Conservation (phyloP, 1,284 basidiomycete species). For the Ustilago xerochloae region DNA sequence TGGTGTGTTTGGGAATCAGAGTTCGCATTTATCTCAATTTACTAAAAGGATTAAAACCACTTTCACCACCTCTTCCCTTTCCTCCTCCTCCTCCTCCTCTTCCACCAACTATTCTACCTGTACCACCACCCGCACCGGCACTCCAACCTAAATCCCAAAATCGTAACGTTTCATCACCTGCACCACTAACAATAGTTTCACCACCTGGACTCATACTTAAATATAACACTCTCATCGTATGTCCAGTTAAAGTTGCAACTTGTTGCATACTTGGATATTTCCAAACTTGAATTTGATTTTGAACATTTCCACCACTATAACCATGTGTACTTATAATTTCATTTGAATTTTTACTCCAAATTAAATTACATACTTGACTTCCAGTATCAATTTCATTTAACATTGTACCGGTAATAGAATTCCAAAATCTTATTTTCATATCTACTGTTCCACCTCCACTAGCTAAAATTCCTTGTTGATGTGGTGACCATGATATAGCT, state of each 20-base stretch:
- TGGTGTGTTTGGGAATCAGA: too few species aligned
- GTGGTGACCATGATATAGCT: slow-evolving; percentile 97
- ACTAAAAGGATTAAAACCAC: slow-evolving; percentile 61
- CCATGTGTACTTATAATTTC: slow-evolving; percentile 98
- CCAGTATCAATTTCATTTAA: slow-evolving; percentile 70
- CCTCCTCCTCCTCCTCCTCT: slow-evolving; percentile 42
- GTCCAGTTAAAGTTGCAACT: slow-evolving; percentile 91
- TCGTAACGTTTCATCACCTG: slow-evolving; percentile 92
- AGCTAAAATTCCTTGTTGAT: slow-evolving; percentile 88
- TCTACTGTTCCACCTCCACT: slow-evolving; percentile 97
- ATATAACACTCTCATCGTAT: slow-evolving; percentile 87
- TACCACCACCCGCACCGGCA: neutral
- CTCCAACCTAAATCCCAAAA: slow-evolving; percentile 77
- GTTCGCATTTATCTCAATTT: slow-evolving; percentile 55
- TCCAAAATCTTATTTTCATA: slow-evolving; percentile 98
- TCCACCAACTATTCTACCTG: slow-evolving; percentile 60
- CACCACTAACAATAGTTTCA: slow-evolving; percentile 96
- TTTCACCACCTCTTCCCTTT: slow-evolving; percentile 28
- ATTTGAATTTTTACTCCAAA: slow-evolving; percentile 92
- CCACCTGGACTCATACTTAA: slow-evolving; percentile 97
- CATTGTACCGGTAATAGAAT: slow-evolving; percentile 85
- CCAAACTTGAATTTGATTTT: slow-evolving; percentile 99
- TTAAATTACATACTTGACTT: slow-evolving; percentile 87
- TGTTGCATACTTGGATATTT: slow-evolving; percentile 80
- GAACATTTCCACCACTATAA: slow-evolving; percentile 89